Evolutionary conservation across 371 early-diverging fungal species (phyloP).

Genomic region (Cokeromyces recurvatus): DNA sequence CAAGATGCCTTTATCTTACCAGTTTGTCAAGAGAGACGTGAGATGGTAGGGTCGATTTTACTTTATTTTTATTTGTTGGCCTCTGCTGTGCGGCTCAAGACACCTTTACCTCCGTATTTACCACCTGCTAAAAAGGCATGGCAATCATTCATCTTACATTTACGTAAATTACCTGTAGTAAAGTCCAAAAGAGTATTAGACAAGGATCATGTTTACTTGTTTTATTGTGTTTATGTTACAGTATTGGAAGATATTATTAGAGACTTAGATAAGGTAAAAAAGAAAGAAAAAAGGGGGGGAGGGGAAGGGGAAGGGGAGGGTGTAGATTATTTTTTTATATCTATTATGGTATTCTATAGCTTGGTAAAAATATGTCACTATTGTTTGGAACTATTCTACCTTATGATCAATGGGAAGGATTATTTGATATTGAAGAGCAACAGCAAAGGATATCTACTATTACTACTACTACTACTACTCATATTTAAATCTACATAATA

Average conservation of each 20-base stretch:
- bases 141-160: conserved; percentile 36
- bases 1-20: conserved; percentile 54
- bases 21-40: conserved; percentile 51
- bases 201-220: conserved; percentile 47
- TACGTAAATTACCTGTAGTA: conserved; percentile 54
- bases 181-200: conserved; percentile 34
- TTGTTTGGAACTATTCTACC: conserved; percentile 43
- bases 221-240: conserved; percentile 76
- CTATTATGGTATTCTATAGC: conserved; percentile 22
- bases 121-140: conserved; percentile 64
- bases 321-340: neutral
- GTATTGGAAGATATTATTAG: conserved; percentile 75
- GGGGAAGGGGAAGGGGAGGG: neutral
- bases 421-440: conserved; percentile 29
- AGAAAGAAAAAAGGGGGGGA: neutral
- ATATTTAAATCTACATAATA: too few relatives aligned
- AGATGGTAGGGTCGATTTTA: conserved; percentile 70
- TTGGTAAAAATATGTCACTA: conserved; percentile 34
- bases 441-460: too few relatives aligned
- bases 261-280: conserved; percentile 57
- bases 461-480: too few relatives aligned
- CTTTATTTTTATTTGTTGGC: conserved; percentile 80
- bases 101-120: conserved; percentile 77
- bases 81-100: conserved; percentile 73
- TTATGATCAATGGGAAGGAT: conserved; percentile 33